Conservation (phyloP, 1,139 yeast species). For the Magnusiomyces ingens region DNA sequence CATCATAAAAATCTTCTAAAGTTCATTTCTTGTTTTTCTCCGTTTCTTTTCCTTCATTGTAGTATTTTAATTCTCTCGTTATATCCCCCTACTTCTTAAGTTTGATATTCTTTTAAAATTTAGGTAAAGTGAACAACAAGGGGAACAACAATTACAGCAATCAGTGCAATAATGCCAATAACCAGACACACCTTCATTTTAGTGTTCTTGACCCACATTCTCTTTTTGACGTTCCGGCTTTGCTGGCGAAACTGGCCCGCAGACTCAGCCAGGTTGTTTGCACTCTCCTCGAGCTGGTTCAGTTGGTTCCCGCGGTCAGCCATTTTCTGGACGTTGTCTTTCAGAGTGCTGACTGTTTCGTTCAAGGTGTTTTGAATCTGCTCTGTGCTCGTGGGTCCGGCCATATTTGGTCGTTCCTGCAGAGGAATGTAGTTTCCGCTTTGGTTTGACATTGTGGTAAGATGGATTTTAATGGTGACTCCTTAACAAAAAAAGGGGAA, state of each 20-base stretch:
- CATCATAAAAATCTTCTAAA: conserved; percentile 11
- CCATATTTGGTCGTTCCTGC: too few species aligned
- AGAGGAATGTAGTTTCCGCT: too few species aligned
- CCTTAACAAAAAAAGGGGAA: too few species aligned
- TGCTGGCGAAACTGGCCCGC: conserved; percentile 2
- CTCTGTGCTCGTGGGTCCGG: too few species aligned
- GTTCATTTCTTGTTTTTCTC: background rate
- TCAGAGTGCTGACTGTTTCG: conserved; percentile 1
- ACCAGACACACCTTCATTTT: conserved; percentile 5
- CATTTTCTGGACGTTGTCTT: conserved; percentile 3
- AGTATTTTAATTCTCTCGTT: too few species aligned
- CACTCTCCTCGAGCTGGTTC: background rate
- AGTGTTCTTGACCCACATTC: conserved; percentile 5
- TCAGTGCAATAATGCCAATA: conserved; percentile 2
- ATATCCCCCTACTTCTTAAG: too few species aligned
- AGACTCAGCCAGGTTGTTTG: conserved; percentile 6
- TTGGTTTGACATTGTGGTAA: too few species aligned
- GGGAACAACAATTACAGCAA: conserved; percentile 1
- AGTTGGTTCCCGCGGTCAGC: conserved; percentile 4
- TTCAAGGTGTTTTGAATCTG: background rate
- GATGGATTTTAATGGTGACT: too few species aligned
- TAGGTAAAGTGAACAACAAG: background rate
- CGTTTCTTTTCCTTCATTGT: background rate
- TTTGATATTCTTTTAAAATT: too few species aligned
- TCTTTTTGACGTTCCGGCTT: background rate